Conservation (phyloP, 1,284 basidiomycete genomes). For the Bjerkandera adusta region DNA sequence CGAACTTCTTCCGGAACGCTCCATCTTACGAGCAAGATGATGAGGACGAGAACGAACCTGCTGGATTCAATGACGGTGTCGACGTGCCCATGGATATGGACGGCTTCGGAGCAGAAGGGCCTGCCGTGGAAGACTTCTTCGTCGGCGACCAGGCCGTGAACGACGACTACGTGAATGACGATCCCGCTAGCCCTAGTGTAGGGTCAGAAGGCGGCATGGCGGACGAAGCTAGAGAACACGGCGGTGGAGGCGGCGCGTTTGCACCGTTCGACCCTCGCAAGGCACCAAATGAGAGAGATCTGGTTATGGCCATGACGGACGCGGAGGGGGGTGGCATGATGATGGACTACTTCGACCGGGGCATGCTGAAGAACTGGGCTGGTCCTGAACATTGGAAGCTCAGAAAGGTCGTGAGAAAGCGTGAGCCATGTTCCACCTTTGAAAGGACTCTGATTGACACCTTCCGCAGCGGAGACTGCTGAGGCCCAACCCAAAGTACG, state of each 20-base stretch:
- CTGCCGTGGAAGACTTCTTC: conserved; percentile 75
- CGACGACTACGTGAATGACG: conserved; percentile 41
- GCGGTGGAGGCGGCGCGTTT: conserved; percentile 42
- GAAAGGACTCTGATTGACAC: conserved; percentile 6
- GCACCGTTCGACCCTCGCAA: conserved; percentile 81
- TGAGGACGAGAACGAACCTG: conserved; percentile 41
- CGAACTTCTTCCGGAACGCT: conserved; percentile 50
- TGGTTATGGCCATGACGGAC: conserved; percentile 83
- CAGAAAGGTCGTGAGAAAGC: conserved; percentile 68
- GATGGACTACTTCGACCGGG: conserved; percentile 94
- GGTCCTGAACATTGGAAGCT: conserved; percentile 99
- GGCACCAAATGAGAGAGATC: conserved; percentile 68
- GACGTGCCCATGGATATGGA: conserved; percentile 43
- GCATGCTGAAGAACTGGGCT: conserved; percentile 93
- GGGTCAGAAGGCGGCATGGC: conserved; percentile 43
- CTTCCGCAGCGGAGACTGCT: conserved; percentile 43
- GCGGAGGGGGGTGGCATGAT: conserved; percentile 55
- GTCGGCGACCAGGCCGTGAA: conserved; percentile 68
- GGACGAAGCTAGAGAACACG: conserved; percentile 25
- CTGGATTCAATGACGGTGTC: conserved; percentile 30
- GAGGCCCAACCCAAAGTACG: conserved; percentile 53
- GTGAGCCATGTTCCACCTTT: conserved; percentile 42
- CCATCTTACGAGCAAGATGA: conserved; percentile 41
- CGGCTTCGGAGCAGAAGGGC: conserved; percentile 38
- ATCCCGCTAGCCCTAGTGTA: conserved; percentile 38